Conservation (phyloP, 2,329 filamentous ascomycete genomes). For the Epichloe bromicola region DNA sequence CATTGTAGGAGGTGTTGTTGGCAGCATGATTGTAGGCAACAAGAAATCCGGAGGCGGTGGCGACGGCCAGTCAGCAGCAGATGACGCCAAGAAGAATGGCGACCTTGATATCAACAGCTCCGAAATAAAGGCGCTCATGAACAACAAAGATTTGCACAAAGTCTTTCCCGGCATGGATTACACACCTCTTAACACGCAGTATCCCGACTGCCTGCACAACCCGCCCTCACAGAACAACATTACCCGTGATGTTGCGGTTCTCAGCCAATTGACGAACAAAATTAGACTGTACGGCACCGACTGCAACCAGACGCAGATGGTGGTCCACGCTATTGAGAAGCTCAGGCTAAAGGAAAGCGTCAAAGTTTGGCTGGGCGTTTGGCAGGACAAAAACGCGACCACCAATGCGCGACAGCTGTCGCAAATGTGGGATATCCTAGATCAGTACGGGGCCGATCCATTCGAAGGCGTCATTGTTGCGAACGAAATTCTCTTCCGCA, state of each 20-base stretch:
- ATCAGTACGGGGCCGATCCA: slow-evolving; percentile 49
- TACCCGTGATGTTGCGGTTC: slow-evolving; percentile 78
- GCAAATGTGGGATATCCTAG: slow-evolving; percentile 76
- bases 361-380: slow-evolving; percentile 91
- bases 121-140: slow-evolving; percentile 71
- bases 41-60: slow-evolving; percentile 17
- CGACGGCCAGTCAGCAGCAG: slow-evolving; percentile 34
- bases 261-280: slow-evolving; percentile 79
- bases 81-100: slow-evolving; percentile 50
- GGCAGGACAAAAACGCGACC: slow-evolving; percentile 72
- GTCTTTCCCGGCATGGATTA: slow-evolving; percentile 95
- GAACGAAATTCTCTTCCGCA: slow-evolving; percentile 65
- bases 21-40: slow-evolving; percentile 52
- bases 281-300: slow-evolving; percentile 89
- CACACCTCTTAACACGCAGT: slow-evolving; percentile 82
- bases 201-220: slow-evolving; percentile 64
- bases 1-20: slow-evolving; percentile 61
- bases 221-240: slow-evolving; percentile 89
- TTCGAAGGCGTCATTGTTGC: slow-evolving; percentile 77
- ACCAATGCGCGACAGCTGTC: slow-evolving; percentile 72
- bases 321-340: slow-evolving; percentile 66
- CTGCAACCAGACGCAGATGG: slow-evolving; percentile 95
- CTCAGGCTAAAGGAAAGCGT: slow-evolving; percentile 58
- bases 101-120: slow-evolving; percentile 61
- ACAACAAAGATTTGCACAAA: slow-evolving; percentile 72